phyloP scores from a whole-genome alignment of 768 basidiomycete species.

The Suillus sp. region DNA sequence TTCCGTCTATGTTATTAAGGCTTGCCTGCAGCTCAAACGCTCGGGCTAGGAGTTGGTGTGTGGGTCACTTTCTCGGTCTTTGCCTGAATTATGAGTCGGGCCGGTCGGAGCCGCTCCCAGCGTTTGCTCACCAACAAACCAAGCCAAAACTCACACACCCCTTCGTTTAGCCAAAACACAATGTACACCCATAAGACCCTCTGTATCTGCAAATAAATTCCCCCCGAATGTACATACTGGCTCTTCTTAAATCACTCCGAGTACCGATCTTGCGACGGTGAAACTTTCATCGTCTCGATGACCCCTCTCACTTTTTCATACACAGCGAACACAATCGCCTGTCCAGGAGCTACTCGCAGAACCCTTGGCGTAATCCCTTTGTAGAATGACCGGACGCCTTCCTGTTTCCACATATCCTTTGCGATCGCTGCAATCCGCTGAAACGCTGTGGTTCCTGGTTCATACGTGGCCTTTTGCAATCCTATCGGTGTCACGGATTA shows the following conservation, averaged over 20 bases:
- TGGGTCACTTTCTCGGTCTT: background rate
- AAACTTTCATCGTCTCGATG: slow-evolving; percentile 70
- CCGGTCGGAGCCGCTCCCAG: background rate
- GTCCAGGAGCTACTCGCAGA: slow-evolving; percentile 93
- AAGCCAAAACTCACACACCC: slow-evolving; percentile 2
- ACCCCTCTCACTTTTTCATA: slow-evolving; percentile 83
- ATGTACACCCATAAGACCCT: background rate
- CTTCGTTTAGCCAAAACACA: background rate
- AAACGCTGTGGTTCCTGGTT: slow-evolving; percentile 74
- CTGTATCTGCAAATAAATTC: background rate
- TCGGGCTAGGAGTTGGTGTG: background rate
- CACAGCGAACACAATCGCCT: slow-evolving; percentile 96
- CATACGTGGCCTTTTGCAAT: slow-evolving; percentile 79
- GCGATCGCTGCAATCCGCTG: slow-evolving; percentile 81
- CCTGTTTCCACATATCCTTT: slow-evolving; percentile 89
- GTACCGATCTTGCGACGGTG: slow-evolving; percentile 62
- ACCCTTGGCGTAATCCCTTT: slow-evolving; percentile 98
- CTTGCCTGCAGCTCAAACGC: background rate
- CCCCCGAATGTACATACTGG: background rate
- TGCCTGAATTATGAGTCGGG: background rate
- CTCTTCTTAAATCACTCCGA: slow-evolving; percentile 50
- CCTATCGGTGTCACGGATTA: slow-evolving; percentile 44
- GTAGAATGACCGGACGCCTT: slow-evolving; percentile 91
- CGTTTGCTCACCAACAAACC: background rate
- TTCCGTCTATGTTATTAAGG: background rate